phyloP scores from a whole-genome alignment of 148 eudicot species.

The Linanthus parryae region DNA sequence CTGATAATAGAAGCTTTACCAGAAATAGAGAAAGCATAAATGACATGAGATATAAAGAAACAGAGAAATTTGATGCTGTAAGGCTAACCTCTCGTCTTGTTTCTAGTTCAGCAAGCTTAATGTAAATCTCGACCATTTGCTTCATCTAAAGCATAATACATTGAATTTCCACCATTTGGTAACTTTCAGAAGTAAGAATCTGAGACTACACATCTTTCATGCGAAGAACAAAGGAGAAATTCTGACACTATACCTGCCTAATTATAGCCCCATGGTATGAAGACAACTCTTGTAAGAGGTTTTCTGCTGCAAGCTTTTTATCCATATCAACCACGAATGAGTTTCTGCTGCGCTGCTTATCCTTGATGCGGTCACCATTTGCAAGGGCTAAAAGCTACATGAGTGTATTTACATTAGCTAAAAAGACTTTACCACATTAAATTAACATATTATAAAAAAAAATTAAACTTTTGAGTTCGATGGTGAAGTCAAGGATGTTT shows the following conservation, averaged over 20 bases:
- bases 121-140: slow-evolving; percentile 96
- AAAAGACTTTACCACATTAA: too few species aligned
- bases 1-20: background rate
- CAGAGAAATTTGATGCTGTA: background rate
- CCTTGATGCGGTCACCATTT: slow-evolving; percentile 95
- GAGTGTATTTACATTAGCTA: too few species aligned
- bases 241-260: slow-evolving; percentile 47
- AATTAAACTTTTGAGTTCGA: background rate
- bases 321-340: slow-evolving; percentile 95
- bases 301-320: slow-evolving; percentile 96
- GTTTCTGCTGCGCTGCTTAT: slow-evolving; percentile 95
- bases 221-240: slow-evolving; percentile 1
- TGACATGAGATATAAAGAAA: background rate
- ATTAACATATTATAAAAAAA: background rate
- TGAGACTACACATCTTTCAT: too few species aligned
- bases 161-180: background rate
- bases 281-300: slow-evolving; percentile 64
- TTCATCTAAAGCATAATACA: slow-evolving; percentile 50
- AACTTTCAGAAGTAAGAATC: background rate
- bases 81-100: slow-evolving; percentile 77
- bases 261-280: slow-evolving; percentile 70
- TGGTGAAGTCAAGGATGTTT: background rate
- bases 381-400: slow-evolving; percentile 87
- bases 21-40: slow-evolving; percentile 4
- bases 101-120: slow-evolving; percentile 93